Base-by-base conservation (phyloP, 768 basidiomycete genomes). In the Trametopsis cervina region DNA sequence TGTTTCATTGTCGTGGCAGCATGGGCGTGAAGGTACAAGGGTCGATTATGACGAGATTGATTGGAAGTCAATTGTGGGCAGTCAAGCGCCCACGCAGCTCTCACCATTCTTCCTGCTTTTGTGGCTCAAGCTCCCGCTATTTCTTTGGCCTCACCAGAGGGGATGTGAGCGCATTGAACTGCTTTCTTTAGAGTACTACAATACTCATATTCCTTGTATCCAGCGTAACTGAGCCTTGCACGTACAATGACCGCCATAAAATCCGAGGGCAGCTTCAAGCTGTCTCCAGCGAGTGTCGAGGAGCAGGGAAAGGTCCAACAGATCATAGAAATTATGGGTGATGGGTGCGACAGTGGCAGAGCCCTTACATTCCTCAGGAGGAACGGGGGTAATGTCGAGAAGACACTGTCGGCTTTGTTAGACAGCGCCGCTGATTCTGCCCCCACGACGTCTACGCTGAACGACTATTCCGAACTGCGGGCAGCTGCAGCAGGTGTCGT, bases 351-450 rank as follows among this genome's bases (percentile, higher is more conserved):
- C 46, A 62, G 62, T 9, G 72, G 75, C 25, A 66, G 75, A 17
- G 78, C 73, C 5, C 74, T 74, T 23, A 68, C 73, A n/a, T 70
- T 85, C 18, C 67, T 84, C 47, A 68, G 76, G 46, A 81, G 81
- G 60, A 72, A 78, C 60, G 74, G 74, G 33, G 79, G 82, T 20
- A 69, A 85, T 43, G 24, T 64, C n/a, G 60, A 68, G 23, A 65
- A 66, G 51, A 62, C 67, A n/a, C 61, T 65, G 7, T 50, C 56
- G 9, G 60, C 66, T 2, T 46, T 69, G 13, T 49, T 67, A 23
- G 65, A 65, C 25, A 64, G 60, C 5, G 59, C 63, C 42, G 58
- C 48, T 9, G 63, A 54, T 17, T 53, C 45, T 2, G 49, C 43
- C 25, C 54, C 46, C 15, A 24, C 46, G 17, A 29, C 50, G 40